Evolutionary conservation across 2,329 filamentous ascomycete species (phyloP).

Genomic region (Xylaria multiplex): DNA sequence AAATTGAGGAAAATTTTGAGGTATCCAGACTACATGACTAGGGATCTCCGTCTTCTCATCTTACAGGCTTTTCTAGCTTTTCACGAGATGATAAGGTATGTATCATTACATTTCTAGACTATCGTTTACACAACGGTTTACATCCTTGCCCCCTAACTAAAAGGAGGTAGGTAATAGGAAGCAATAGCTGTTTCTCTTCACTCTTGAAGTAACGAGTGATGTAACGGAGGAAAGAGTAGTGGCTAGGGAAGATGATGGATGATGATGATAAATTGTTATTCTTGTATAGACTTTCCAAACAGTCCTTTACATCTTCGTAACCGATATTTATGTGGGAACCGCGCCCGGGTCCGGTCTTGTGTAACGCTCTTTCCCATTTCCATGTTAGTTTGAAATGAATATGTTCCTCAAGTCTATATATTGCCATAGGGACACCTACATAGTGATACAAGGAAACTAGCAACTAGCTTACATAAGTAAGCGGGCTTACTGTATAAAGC

Average conservation of each 20-base stretch:
- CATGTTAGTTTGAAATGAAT: too few species aligned
- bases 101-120: conserved; percentile 46
- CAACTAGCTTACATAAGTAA: too few species aligned
- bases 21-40: conserved; percentile 36
- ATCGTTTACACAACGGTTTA: conserved; percentile 41
- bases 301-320: conserved; percentile 4
- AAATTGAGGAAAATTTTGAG: conserved; percentile 7
- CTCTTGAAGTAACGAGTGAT: neutral
- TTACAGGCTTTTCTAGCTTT: neutral
- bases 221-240: neutral
- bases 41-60: conserved; percentile 25
- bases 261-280: conserved; percentile 39
- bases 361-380: neutral
- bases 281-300: conserved; percentile 39
- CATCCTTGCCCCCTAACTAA: conserved; percentile 34
- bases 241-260: conserved; percentile 5
- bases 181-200: conserved; percentile 14
- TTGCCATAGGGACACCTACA: neutral
- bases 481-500: too few species aligned
- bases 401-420: too few species aligned
- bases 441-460: too few species aligned
- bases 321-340: neutral
- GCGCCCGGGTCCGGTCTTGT: too few species aligned
- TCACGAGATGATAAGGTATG: conserved; percentile 32
- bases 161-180: conserved; percentile 20